These are phyloP conservation scores for Neckera pumila DNA, from an alignment of 225 moss, liverwort and hornwort species.

Conservation along the genomic window DNA sequence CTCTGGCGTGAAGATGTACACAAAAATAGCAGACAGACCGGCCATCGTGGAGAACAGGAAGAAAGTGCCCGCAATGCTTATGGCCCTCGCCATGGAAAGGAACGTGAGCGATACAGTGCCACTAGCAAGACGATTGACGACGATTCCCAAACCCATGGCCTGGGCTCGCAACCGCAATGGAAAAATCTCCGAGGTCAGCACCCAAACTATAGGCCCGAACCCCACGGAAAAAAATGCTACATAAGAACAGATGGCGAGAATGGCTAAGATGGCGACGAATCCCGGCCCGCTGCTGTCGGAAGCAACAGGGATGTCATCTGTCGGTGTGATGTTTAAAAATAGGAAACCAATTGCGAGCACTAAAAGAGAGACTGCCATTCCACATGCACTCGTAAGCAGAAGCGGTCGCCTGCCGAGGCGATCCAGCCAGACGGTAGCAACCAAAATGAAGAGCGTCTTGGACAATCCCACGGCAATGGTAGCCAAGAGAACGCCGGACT, in stretches of 20 bases:
- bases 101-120: slow-evolving; percentile 77
- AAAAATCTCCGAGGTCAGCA: slow-evolving; percentile 88
- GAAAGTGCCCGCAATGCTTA: slow-evolving; percentile 66
- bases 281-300: slow-evolving; percentile 37
- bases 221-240: slow-evolving; percentile 98
- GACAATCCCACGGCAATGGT: slow-evolving; percentile 74
- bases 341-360: slow-evolving; percentile 67
- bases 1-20: slow-evolving; percentile 64
- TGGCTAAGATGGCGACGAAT: slow-evolving; percentile 61
- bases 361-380: slow-evolving; percentile 64
- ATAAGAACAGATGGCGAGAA: slow-evolving; percentile 64
- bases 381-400: slow-evolving; percentile 68
- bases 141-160: slow-evolving; percentile 88
- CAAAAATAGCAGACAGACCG: slow-evolving; percentile 46
- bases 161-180: slow-evolving; percentile 83
- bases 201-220: slow-evolving; percentile 89
- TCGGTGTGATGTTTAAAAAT: slow-evolving; percentile 43
- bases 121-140: slow-evolving; percentile 87
- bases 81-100: slow-evolving; percentile 67
- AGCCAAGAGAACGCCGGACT: slow-evolving; percentile 66
- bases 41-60: slow-evolving; percentile 60
- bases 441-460: slow-evolving; percentile 88
- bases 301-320: slow-evolving; percentile 44
- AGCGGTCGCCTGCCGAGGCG: slow-evolving; percentile 74
- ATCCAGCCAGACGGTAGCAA: slow-evolving; percentile 79